phyloP scores from a whole-genome alignment of 129 eudicot species.

The Erigeron canadensis region DNA sequence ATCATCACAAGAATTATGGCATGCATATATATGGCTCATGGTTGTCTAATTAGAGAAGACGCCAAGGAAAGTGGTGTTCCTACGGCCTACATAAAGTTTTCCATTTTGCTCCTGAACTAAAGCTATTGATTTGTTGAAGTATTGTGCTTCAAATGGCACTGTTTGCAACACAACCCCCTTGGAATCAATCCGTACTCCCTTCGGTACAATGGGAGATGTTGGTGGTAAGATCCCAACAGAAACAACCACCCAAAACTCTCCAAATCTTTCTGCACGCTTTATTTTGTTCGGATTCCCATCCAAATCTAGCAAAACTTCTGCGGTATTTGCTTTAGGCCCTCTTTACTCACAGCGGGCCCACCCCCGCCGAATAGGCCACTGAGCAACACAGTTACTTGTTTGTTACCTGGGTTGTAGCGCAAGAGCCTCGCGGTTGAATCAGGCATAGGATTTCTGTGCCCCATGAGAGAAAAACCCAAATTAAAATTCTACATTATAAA shows the following conservation, averaged over 20 bases:
- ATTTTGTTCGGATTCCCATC: slow-evolving; percentile 25
- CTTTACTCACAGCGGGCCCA: slow-evolving; percentile 28
- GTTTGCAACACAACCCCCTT: slow-evolving; percentile 23
- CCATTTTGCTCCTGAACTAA: slow-evolving; percentile 23
- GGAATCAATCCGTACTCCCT: slow-evolving; percentile 15
- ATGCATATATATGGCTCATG: too few species aligned
- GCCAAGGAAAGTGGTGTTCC: slow-evolving; percentile 21
- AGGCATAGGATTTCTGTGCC: slow-evolving; percentile 4
- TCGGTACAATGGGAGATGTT: neutral
- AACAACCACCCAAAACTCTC: slow-evolving; percentile 36
- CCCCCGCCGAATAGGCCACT: slow-evolving; percentile 23
- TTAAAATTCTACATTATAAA: neutral
- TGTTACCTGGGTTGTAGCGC: slow-evolving; percentile 19
- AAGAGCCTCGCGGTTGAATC: slow-evolving; percentile 30
- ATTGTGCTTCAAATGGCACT: slow-evolving; percentile 16
- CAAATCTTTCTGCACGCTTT: neutral
- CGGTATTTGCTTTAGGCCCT: slow-evolving; percentile 31
- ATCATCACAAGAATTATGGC: too few species aligned
- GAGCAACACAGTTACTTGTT: slow-evolving; percentile 21
- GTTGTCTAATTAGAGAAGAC: slow-evolving; percentile 19
- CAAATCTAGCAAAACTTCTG: slow-evolving; percentile 10
- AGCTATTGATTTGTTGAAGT: neutral
- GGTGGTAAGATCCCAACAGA: neutral
- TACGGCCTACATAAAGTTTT: slow-evolving; percentile 27
- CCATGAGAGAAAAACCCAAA: neutral